These are phyloP conservation scores for Colletotrichum sp. DNA, from an alignment of 2,329 filamentous ascomycete species.

Conservation along the genomic window DNA sequence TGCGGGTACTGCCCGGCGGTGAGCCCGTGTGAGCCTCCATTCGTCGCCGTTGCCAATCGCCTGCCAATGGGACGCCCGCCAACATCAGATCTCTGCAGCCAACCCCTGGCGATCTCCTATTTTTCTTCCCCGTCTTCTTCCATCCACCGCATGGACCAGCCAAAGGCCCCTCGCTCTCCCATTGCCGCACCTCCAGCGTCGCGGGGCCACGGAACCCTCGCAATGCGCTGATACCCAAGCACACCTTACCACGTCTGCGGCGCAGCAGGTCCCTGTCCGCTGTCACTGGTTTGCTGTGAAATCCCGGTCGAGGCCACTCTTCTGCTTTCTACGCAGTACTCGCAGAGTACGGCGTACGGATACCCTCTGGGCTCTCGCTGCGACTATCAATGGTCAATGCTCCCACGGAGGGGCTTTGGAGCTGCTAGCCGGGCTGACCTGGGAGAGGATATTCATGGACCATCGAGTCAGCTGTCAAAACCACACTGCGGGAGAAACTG, in stretches of 20 bases:
- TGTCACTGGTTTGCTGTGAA: not conserved
- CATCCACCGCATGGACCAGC: conserved; percentile 8
- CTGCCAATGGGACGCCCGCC: not conserved
- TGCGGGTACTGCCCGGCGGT: not conserved
- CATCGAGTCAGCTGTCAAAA: not conserved
- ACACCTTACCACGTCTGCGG: conserved; percentile 1
- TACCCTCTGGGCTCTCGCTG: not conserved
- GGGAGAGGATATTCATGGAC: not conserved
- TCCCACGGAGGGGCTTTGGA: not conserved
- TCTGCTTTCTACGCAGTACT: too few relatives aligned
- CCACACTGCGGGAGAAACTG: not conserved
- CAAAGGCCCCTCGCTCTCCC: not conserved
- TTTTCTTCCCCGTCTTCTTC: not conserved
- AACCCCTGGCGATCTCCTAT: conserved; percentile 5
- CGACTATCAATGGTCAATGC: not conserved
- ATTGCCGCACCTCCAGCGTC: not conserved
- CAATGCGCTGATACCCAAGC: conserved; percentile 1
- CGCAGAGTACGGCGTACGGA: too few relatives aligned
- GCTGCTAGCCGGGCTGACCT: not conserved
- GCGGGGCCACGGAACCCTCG: not conserved
- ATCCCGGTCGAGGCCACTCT: not conserved
- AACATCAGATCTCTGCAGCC: conserved; percentile 14
- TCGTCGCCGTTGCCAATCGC: not conserved
- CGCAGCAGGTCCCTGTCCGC: not conserved
- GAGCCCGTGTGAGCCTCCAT: not conserved